phyloP scores from a whole-genome alignment of 108 stramenopile species.

The Mediolabrus comicus region DNA sequence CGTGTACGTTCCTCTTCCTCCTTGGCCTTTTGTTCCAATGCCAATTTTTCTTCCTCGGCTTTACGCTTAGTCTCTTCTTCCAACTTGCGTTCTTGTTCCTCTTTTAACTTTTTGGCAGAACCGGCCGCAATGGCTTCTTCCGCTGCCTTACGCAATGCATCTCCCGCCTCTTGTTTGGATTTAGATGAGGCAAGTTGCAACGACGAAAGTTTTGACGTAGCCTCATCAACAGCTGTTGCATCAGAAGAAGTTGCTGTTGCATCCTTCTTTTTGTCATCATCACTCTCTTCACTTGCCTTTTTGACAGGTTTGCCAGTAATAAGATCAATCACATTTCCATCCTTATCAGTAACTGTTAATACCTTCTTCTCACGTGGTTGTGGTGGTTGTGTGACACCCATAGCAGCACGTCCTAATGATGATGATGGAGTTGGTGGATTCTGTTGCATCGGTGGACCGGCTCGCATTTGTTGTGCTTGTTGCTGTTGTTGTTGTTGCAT shows the following conservation, averaged over 20 bases:
- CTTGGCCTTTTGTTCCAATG: conserved; percentile 11
- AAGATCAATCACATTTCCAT: conserved; percentile 68
- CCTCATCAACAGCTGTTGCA: neutral
- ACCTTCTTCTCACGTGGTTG: conserved; percentile 4
- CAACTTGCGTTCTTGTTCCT: conserved; percentile 31
- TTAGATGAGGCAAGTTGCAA: conserved; percentile 18
- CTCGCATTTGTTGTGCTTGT: neutral
- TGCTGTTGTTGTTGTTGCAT: neutral
- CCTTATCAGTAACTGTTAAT: conserved; percentile 51
- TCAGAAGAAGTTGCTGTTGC: neutral
- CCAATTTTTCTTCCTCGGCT: conserved; percentile 33
- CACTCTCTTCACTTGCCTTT: too few species aligned
- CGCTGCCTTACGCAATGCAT: conserved; percentile 63
- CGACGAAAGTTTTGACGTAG: conserved; percentile 24
- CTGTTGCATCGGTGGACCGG: too few species aligned
- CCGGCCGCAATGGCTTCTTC: conserved; percentile 58
- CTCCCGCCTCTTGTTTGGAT: conserved; percentile 51
- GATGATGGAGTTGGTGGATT: too few species aligned
- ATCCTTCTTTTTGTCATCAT: neutral
- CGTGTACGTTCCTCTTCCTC: conserved; percentile 18
- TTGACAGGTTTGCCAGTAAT: neutral
- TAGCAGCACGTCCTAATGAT: neutral
- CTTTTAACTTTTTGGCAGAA: conserved; percentile 32
- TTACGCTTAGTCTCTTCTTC: conserved; percentile 12
- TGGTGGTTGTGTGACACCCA: neutral